These are phyloP conservation scores for Tarenaya hassleriana DNA, from an alignment of 345 rosid genomes.

Conservation along the genomic window DNA sequence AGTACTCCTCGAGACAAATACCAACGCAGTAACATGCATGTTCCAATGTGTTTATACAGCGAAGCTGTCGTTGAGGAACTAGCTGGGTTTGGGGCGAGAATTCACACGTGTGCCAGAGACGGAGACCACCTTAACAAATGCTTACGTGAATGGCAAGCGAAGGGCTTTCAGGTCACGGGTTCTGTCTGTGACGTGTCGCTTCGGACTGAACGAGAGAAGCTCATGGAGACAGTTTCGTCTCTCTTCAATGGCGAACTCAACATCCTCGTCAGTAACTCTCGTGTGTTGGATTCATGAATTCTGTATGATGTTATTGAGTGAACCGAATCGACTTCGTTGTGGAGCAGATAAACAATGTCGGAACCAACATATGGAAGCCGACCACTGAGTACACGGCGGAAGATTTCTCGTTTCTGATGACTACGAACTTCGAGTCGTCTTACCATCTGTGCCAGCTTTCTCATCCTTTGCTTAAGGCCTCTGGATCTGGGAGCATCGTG, in stretches of 20 bases:
- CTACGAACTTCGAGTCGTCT: constrained; percentile 18
- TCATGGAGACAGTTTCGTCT: constrained; percentile 7
- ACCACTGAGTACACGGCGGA: constrained; percentile 9
- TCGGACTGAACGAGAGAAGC: constrained; percentile 5
- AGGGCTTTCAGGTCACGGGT: constrained; percentile 14
- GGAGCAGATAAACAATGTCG: constrained; percentile 19
- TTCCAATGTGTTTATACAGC: too few relatives aligned
- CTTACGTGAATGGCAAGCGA: constrained; percentile 10
- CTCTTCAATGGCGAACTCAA: constrained; percentile 4
- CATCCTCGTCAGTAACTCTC: constrained; percentile 1
- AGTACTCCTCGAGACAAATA: too few relatives aligned
- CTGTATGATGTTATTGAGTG: constrained; percentile 4
- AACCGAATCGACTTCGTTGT: too few relatives aligned
- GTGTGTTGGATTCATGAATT: not conserved
- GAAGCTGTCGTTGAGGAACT: too few relatives aligned
- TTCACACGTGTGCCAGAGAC: constrained; percentile 11
- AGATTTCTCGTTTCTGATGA: constrained; percentile 10
- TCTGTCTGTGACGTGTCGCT: constrained; percentile 13
- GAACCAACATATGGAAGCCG: constrained; percentile 10
- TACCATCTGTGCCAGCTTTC: constrained; percentile 19
- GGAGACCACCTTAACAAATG: constrained; percentile 8
- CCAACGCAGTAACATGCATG: too few relatives aligned
- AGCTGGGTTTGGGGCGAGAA: too few relatives aligned
- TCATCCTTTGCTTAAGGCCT: constrained; percentile 17
- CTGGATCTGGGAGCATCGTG: constrained; percentile 20